These are phyloP conservation scores for Puccinia polysora DNA, from an alignment of 1,284 basidiomycete species.

Conservation along the genomic window DNA sequence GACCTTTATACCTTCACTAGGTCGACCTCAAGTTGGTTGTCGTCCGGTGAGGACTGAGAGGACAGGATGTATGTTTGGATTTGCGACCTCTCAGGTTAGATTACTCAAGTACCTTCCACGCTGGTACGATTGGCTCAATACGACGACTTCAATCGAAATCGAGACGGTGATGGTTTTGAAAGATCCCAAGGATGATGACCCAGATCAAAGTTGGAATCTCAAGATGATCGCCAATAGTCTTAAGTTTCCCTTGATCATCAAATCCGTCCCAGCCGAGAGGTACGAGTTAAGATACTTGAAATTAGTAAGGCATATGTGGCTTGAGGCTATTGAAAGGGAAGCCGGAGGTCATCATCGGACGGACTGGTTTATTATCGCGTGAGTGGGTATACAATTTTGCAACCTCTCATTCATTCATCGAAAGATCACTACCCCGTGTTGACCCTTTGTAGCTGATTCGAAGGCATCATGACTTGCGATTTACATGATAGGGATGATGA, in stretches of 20 bases:
- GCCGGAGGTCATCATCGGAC: slow-evolving; percentile 43
- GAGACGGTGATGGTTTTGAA: slow-evolving; percentile 43
- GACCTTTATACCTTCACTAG: slow-evolving; percentile 7
- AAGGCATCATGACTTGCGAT: too few species aligned
- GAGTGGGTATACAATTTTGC: slow-evolving; percentile 12
- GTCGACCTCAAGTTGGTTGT: neutral
- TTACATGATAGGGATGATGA: slow-evolving; percentile 47
- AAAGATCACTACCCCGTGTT: too few species aligned
- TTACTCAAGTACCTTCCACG: slow-evolving; percentile 48
- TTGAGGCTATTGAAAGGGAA: slow-evolving; percentile 44
- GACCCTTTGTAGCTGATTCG: too few species aligned
- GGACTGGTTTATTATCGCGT: slow-evolving; percentile 49
- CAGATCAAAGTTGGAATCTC: slow-evolving; percentile 45
- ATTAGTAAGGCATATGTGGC: slow-evolving; percentile 47
- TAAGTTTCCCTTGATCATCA: slow-evolving; percentile 47
- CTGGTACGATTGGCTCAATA: slow-evolving; percentile 48
- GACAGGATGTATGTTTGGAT: slow-evolving; percentile 48
- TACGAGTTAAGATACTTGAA: slow-evolving; percentile 48
- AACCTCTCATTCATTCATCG: neutral
- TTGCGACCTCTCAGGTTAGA: slow-evolving; percentile 47
- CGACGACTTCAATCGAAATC: neutral
- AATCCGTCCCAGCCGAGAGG: slow-evolving; percentile 44
- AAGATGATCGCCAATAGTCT: slow-evolving; percentile 46
- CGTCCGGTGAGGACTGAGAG: neutral
- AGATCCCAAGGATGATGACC: slow-evolving; percentile 46